Conservation (phyloP, 2,329 filamentous ascomycete genomes). For the Pseudopyrenochaeta lycopersici region DNA sequence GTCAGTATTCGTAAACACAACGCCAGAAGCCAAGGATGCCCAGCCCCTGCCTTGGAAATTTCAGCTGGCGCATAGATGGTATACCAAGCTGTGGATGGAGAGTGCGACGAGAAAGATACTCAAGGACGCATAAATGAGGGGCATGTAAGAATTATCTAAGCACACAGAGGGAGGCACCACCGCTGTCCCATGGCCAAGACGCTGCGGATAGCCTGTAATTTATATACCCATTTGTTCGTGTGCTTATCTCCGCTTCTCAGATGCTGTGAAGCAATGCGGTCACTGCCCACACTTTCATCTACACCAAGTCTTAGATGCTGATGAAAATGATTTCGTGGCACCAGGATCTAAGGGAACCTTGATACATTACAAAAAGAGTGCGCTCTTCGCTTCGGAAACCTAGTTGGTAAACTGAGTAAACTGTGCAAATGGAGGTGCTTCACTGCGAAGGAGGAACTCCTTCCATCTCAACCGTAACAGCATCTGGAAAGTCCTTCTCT, state of each 20-base stretch:
- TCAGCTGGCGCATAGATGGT: conserved; percentile 45
- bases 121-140: conserved; percentile 15
- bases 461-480: not conserved
- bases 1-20: conserved; percentile 51
- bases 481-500: not conserved
- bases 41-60: conserved; percentile 41
- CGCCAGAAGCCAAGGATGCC: conserved; percentile 41
- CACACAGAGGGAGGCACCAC: not conserved
- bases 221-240: not conserved
- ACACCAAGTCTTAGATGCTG: no score
- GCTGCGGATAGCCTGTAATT: not conserved
- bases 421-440: no score
- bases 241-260: not conserved
- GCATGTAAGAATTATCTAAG: not conserved
- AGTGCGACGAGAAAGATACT: conserved; percentile 49
- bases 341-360: no score
- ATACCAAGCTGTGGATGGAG: conserved; percentile 54
- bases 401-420: no score
- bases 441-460: no score
- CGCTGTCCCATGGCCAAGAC: not conserved
- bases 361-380: no score
- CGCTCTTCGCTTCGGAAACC: no score
- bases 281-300: no score
- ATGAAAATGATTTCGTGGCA: no score
- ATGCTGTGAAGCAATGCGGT: not conserved